phyloP scores from a whole-genome alignment of 352 stramenopile species.

The Pythium rhizo-oryzae region DNA sequence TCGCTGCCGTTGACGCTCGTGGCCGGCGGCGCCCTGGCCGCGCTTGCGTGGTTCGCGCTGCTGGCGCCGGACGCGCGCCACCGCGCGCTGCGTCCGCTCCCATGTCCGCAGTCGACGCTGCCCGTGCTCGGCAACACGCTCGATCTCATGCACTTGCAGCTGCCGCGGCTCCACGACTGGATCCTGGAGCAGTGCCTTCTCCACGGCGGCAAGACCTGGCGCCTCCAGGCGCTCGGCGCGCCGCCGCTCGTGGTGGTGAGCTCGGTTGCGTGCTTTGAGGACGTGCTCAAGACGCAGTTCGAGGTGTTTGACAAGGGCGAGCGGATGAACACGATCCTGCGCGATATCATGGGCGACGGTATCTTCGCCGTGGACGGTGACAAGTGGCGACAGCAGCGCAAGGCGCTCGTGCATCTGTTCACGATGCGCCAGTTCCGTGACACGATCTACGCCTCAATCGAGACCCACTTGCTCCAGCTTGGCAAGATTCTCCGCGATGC shows the following conservation, averaged over 20 bases:
- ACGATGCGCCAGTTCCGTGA: conserved; percentile 63
- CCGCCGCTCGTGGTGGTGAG: conserved; percentile 47
- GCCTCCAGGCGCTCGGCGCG: conserved; percentile 41
- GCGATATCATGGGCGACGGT: conserved; percentile 65
- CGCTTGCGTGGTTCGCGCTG: conserved; percentile 11
- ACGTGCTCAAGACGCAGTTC: conserved; percentile 70
- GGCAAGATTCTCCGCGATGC: conserved; percentile 30
- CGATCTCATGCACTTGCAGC: conserved; percentile 47
- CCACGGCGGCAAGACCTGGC: conserved; percentile 46
- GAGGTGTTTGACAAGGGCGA: conserved; percentile 74
- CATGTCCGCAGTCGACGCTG: conserved; percentile 32
- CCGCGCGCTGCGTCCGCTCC: conserved; percentile 31
- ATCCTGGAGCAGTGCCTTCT: conserved; percentile 48
- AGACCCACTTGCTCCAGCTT: conserved; percentile 38
- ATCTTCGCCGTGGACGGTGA: conserved; percentile 71
- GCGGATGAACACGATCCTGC: conserved; percentile 36
- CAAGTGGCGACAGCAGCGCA: conserved; percentile 72
- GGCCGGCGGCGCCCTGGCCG: conserved; percentile 9
- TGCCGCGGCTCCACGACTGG: conserved; percentile 58
- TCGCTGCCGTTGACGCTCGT: neutral
- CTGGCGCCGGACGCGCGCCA: conserved; percentile 20
- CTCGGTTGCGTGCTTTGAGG: conserved; percentile 42
- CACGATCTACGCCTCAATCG: conserved; percentile 47
- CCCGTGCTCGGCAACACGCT: conserved; percentile 30
- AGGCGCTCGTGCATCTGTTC: conserved; percentile 88